Evolutionary conservation across 345 rosid species (phyloP), one percentile per base, ranked within the genome.

Genomic region (Populus davidiana): DNA sequence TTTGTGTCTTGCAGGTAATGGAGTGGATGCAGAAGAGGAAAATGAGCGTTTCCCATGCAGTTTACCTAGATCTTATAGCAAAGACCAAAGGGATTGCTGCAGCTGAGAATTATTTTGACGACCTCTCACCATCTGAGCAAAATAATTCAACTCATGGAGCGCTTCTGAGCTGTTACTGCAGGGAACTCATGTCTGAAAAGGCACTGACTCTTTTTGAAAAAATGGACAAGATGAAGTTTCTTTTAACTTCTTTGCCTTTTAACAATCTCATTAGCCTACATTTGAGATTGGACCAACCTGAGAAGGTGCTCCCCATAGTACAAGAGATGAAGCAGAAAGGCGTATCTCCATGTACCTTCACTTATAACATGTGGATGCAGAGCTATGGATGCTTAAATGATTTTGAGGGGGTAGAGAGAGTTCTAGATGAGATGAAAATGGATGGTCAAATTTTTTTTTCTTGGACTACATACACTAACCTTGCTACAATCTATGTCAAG

Each of bases 1-100:
- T 49, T 50, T 41, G 21, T 43, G 13, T 49, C 49, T n/a, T 67
- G 79, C 71, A 94, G 98, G 78, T 91, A 43, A 80, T 89, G 85
- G 90, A 89, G 59, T 93, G 97, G 98, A 91, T 94, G 98, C 92
- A 88, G 88, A 89, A 61, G 82, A 86, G 87, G 78, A 86, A 89
- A 70, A 80, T 93, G 38, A 72, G 69, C 3, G 79, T 88, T 36
- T 78, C 87, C 11, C 38, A 61, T 68, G 97, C 91, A 2, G n/a
- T 86, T 0, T 85, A 81, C 43, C 41, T 92, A 72, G 94, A 91
- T 85, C 94, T 91, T 68, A 71, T 87, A 12, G 91, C 92, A 18
- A 91, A 86, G 78, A 80, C 81, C 33, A 82, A 88, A 78, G 97
- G 93, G 66, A 23, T 89, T 67, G 79, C 77, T 52, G 94, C 85